A percentile compares a stretch with the other conserved stretches of the same genome.
These are phyloP conservation scores for Clavariopsis aquatica DNA, from an alignment of 495 filamentous ascomycete genomes.

Conservation along the genomic window DNA sequence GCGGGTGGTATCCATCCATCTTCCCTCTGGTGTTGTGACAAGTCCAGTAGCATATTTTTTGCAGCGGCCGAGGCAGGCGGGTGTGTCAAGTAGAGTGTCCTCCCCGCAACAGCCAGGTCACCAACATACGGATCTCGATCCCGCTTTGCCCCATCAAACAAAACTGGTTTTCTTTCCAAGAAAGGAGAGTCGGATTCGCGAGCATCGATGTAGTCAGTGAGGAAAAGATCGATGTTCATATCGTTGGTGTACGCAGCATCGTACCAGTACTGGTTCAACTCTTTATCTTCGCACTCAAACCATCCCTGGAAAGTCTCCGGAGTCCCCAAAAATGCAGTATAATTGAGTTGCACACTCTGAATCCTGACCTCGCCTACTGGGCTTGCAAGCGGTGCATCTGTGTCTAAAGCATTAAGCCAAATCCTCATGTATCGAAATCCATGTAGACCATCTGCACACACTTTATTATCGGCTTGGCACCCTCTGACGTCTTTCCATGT, in stretches of 20 bases:
- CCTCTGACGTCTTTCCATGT: neutral
- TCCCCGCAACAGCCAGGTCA: neutral
- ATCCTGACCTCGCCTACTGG: neutral
- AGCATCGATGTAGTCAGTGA: neutral
- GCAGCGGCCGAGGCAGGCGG: neutral
- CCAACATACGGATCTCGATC: constrained; percentile 1
- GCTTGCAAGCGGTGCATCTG: neutral
- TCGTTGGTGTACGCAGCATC: neutral
- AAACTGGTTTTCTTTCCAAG: neutral
- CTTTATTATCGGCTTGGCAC: neutral
- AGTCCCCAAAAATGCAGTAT: neutral
- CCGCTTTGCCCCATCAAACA: neutral
- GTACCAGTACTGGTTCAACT: neutral
- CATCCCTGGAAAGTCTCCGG: neutral
- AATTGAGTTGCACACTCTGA: neutral
- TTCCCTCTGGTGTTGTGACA: neutral
- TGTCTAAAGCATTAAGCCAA: neutral
- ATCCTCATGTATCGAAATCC: neutral
- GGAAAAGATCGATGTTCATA: neutral
- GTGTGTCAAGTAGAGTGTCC: neutral
- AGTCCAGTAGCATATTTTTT: neutral
- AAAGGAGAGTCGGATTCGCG: neutral
- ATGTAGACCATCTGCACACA: neutral
- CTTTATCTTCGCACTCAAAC: neutral
- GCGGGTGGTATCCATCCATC: neutral